phyloP scores from a whole-genome alignment of 2,329 filamentous ascomycete species.

The Tolypocladium album region DNA sequence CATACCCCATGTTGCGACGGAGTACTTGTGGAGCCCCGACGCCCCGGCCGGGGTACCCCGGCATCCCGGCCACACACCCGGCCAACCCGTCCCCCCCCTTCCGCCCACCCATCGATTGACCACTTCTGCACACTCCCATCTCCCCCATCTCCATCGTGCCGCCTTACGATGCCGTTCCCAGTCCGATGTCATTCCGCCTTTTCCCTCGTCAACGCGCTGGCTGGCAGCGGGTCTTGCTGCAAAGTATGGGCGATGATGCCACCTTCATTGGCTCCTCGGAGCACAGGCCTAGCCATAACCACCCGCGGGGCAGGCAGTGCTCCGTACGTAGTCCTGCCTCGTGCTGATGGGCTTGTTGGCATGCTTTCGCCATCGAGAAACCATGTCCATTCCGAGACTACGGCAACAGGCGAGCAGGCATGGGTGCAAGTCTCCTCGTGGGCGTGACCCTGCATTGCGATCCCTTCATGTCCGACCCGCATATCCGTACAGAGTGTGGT shows the following conservation, averaged over 20 bases:
- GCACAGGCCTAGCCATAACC: not conserved
- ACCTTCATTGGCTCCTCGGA: not conserved
- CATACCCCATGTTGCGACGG: not conserved
- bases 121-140: not conserved
- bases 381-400: not conserved
- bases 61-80: no score
- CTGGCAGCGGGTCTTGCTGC: not conserved
- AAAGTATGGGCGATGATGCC: not conserved
- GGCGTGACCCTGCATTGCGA: slow-evolving; percentile 1
- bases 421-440: slow-evolving; percentile 3
- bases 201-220: not conserved
- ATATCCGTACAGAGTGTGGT: not conserved
- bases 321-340: not conserved
- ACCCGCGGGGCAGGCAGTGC: not conserved
- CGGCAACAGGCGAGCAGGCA: not conserved
- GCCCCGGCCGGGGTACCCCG: no score
- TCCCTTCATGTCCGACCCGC: not conserved
- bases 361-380: not conserved
- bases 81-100: no score
- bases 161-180: not conserved
- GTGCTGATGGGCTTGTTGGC: not conserved
- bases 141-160: not conserved
- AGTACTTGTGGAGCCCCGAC: not conserved
- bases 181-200: not conserved
- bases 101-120: not conserved